Base-by-base conservation (phyloP, 2,329 filamentous ascomycete species). In the Scytalidium sp. region DNA sequence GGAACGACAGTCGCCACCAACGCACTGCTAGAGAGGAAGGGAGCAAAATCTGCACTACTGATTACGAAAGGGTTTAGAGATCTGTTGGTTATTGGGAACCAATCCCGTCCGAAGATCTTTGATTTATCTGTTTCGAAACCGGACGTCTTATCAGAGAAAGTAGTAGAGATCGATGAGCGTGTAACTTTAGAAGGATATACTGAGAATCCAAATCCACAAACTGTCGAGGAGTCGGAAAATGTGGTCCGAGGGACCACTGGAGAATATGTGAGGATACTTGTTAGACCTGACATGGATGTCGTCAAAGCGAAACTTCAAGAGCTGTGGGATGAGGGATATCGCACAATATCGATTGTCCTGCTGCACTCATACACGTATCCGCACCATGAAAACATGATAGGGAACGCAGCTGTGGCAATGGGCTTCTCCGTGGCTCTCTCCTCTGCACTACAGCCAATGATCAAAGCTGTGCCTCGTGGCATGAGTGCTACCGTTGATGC, bases 1-100 rank as follows among this genome's bases (percentile, higher is more conserved):
- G 86, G 86, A n/a, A 90, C 86, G 1, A 90, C 86, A 0, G 84
- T 90, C 6, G 86, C 85, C 1, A 90, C 86, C 0, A 90, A 90
- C 67, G 85, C 86, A 0, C 67, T 90, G 20, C 69, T 90, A 2
- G 84, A 88, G 60, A 70, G 84, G 19, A 88, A 88, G 61, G 86
- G 85, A n/a, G 84, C 87, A 63, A 76, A 75, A 48, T 86, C 85
- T 58, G 86, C 84, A 1, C 77, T 90, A 62, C 72, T 88, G 4
- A 83, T 87, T 2, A 88, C 84, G 1, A 85, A 83, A 56, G 85
- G 84, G 0, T 88, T 89, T 69, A 83, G 80, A 56, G 85, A 89
- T 61, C 84, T 84, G 54, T 71, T 88, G 17, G 74, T 79, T 47
- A 89, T 89, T 62, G 85, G 85, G 2, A 87, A 89, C 57, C 85